phyloP scores from a whole-genome alignment of 1,284 basidiomycete species.

The Exobasidium cylindrosporum region DNA sequence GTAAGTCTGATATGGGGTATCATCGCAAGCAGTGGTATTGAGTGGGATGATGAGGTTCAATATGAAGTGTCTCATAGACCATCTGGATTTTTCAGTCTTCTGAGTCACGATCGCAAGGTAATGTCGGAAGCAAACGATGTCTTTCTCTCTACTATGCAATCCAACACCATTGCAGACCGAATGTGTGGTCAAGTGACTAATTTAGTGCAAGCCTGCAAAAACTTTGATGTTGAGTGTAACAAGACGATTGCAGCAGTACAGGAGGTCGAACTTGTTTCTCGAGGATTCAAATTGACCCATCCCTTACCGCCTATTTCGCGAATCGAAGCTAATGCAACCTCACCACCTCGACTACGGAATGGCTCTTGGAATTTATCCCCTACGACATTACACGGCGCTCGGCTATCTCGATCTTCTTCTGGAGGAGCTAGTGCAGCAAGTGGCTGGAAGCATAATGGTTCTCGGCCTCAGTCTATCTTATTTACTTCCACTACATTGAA shows the following conservation, averaged over 20 bases:
- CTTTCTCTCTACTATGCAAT: not conserved
- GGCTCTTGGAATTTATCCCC: not conserved
- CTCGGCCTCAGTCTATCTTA: not conserved
- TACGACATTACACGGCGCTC: slow-evolving; percentile 6
- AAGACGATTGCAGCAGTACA: slow-evolving; percentile 48
- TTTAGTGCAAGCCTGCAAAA: slow-evolving; percentile 12
- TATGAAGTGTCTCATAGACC: not conserved
- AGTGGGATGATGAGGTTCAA: not conserved
- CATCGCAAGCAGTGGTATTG: not conserved
- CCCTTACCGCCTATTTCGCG: slow-evolving; percentile 52
- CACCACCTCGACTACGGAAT: slow-evolving; percentile 11
- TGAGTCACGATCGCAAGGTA: not conserved
- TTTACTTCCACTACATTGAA: not conserved
- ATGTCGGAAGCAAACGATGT: not conserved
- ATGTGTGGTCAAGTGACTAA: not conserved
- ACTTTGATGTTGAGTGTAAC: slow-evolving; percentile 40
- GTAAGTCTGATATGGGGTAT: slow-evolving; percentile 1
- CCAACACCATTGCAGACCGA: not conserved
- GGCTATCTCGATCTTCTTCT: slow-evolving; percentile 28
- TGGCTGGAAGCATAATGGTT: slow-evolving; percentile 1
- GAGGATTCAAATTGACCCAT: slow-evolving; percentile 47
- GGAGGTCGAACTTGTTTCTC: slow-evolving; percentile 50
- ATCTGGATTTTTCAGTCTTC: not conserved
- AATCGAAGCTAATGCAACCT: slow-evolving; percentile 34
- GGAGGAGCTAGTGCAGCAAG: slow-evolving; percentile 19